Conservation (phyloP, 2,329 filamentous ascomycete species). For the Drechslera avenae region DNA sequence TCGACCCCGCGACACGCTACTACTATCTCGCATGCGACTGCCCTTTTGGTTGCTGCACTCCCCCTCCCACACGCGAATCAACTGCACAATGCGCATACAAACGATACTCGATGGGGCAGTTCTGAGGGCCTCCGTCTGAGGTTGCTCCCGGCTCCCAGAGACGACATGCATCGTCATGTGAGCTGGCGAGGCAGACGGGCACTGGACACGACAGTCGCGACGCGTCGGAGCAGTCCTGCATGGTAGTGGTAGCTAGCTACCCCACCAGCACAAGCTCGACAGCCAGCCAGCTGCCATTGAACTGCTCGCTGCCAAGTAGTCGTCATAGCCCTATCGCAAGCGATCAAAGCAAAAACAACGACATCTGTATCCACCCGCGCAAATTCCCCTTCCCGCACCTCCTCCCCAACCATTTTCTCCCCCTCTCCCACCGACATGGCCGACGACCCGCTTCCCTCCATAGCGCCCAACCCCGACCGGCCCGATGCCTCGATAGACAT, state of each 20-base stretch:
- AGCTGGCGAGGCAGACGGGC: not conserved
- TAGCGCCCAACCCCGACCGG: conserved; percentile 24
- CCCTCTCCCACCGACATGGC: conserved; percentile 30
- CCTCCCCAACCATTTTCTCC: conserved; percentile 1
- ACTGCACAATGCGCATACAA: not conserved
- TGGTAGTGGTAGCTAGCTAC: conserved; percentile 14
- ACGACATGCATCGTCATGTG: not conserved
- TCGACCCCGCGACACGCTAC: conserved; percentile 34
- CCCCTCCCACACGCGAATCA: conserved; percentile 18
- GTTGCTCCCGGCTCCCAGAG: not conserved
- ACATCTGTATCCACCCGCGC: not conserved
- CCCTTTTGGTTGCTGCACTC: conserved; percentile 26
- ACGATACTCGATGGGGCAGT: not conserved
- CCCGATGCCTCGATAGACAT: conserved; percentile 54
- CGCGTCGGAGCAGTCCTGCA: conserved; percentile 5
- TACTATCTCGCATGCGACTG: conserved; percentile 31
- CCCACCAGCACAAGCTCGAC: conserved; percentile 13
- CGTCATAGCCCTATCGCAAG: not conserved
- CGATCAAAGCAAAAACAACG: not conserved
- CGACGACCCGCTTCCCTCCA: conserved; percentile 26
- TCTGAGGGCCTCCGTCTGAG: not conserved
- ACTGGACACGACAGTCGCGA: conserved; percentile 4
- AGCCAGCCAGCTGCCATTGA: no score
- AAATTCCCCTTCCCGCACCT: conserved; percentile 2
- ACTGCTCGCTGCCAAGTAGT: not conserved